These are phyloP conservation scores for Arthrobotrys conoides DNA, from an alignment of 2,329 filamentous ascomycete genomes.

Conservation along the genomic window DNA sequence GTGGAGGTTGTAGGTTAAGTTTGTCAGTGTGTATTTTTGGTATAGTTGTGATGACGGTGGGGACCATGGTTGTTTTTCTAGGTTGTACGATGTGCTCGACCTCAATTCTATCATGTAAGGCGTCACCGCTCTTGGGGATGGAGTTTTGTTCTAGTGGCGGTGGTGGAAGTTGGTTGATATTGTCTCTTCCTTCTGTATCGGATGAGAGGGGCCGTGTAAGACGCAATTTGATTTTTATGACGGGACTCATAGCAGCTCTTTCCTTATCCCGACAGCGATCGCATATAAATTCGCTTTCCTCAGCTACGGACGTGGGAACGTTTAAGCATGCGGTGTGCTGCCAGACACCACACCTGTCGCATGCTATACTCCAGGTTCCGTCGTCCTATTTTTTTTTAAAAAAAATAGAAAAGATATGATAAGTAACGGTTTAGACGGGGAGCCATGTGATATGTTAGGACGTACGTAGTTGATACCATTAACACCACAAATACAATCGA, in stretches of 20 bases:
- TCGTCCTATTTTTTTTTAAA: conserved; percentile 86
- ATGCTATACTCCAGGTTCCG: conserved; percentile 91
- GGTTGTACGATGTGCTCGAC: not conserved
- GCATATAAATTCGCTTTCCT: conserved; percentile 88
- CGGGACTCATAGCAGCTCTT: conserved; percentile 68
- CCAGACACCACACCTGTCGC: conserved; percentile 95
- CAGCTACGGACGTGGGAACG: conserved; percentile 82
- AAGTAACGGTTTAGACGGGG: conserved; percentile 1
- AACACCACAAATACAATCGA: conserved; percentile 92
- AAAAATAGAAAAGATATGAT: conserved; percentile 18
- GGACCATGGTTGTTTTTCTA: not conserved
- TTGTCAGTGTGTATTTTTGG: not conserved
- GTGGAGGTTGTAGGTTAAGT: not conserved
- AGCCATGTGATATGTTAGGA: conserved; percentile 18
- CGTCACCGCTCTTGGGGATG: not conserved
- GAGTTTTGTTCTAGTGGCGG: not conserved
- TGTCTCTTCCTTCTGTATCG: conserved; percentile 26
- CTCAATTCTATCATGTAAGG: not conserved
- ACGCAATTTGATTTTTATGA: conserved; percentile 72
- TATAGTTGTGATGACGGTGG: not conserved
- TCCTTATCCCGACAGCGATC: conserved; percentile 76
- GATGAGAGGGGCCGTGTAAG: conserved; percentile 66
- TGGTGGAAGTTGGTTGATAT: too few relatives aligned
- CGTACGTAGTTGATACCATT: conserved; percentile 82
- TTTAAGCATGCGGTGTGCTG: conserved; percentile 94